Evolutionary conservation across 2,329 filamentous ascomycete species (phyloP).

Genomic region (Cordyceps tenuipes): DNA sequence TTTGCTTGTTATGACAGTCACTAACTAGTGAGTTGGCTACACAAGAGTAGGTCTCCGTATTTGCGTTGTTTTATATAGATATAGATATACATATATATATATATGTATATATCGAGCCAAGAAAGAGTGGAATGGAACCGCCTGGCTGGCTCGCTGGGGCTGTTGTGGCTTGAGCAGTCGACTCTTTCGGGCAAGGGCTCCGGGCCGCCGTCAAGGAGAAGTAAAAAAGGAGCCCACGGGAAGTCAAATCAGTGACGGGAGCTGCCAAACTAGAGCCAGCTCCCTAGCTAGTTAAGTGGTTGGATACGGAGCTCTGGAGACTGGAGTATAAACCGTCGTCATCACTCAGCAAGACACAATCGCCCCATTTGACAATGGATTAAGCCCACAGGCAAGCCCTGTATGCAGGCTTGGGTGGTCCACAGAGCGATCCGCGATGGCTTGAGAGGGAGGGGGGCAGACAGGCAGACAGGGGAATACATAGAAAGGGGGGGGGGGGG

Average conservation of each 20-base stretch:
- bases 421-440: no score
- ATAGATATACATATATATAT: no score
- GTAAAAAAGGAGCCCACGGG: background rate
- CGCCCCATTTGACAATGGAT: constrained; percentile 15
- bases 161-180: background rate
- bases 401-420: constrained; percentile 13
- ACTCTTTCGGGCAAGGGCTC: background rate
- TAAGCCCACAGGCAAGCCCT: constrained; percentile 15
- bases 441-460: no score
- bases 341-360: constrained; percentile 1
- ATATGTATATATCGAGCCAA: no score
- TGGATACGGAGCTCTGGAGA: no score
- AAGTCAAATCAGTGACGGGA: background rate
- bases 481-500: background rate
- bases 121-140: background rate
- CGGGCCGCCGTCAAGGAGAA: background rate
- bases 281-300: no score
- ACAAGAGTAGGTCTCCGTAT: no score
- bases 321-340: background rate
- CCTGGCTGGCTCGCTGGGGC: background rate
- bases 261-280: background rate
- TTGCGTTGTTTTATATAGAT: background rate
- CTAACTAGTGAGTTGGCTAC: no score
- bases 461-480: no score
- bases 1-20: no score